These are phyloP conservation scores for Arthroderma sp. DNA, from an alignment of 2,329 filamentous ascomycete species.

Conservation along the genomic window DNA sequence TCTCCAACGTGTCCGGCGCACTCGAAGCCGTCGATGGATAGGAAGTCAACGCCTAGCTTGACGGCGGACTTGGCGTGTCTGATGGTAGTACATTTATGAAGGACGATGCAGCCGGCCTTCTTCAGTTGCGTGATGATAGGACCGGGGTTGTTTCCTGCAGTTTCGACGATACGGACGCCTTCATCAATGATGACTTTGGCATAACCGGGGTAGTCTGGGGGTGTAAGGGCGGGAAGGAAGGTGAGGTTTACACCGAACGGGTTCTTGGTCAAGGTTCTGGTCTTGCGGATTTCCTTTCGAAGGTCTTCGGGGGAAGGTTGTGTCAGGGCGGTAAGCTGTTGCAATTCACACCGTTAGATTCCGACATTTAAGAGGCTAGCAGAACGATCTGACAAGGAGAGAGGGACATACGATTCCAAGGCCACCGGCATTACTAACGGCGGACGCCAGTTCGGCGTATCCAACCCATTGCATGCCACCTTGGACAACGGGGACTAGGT, in stretches of 20 bases:
- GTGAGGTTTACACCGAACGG: slow-evolving; percentile 90
- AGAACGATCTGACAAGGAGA: too few relatives aligned
- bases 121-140: slow-evolving; percentile 86
- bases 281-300: slow-evolving; percentile 82
- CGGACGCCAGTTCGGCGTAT: slow-evolving; percentile 41
- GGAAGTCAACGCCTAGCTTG: slow-evolving; percentile 90
- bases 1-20: slow-evolving; percentile 61
- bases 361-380: background rate
- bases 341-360: background rate
- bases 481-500: slow-evolving; percentile 38
- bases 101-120: slow-evolving; percentile 59
- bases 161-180: slow-evolving; percentile 83
- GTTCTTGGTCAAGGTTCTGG: slow-evolving; percentile 54
- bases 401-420: slow-evolving; percentile 38
- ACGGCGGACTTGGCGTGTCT: slow-evolving; percentile 81
- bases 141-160: slow-evolving; percentile 78
- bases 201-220: slow-evolving; percentile 86
- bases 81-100: slow-evolving; percentile 98
- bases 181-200: slow-evolving; percentile 88
- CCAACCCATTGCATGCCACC: slow-evolving; percentile 47
- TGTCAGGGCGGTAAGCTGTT: slow-evolving; percentile 52
- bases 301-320: slow-evolving; percentile 86
- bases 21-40: slow-evolving; percentile 95
- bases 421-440: slow-evolving; percentile 44
- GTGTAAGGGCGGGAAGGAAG: slow-evolving; percentile 74